Conservation (phyloP, 805 yeast genomes). For the Lipomyces starkeyi region DNA sequence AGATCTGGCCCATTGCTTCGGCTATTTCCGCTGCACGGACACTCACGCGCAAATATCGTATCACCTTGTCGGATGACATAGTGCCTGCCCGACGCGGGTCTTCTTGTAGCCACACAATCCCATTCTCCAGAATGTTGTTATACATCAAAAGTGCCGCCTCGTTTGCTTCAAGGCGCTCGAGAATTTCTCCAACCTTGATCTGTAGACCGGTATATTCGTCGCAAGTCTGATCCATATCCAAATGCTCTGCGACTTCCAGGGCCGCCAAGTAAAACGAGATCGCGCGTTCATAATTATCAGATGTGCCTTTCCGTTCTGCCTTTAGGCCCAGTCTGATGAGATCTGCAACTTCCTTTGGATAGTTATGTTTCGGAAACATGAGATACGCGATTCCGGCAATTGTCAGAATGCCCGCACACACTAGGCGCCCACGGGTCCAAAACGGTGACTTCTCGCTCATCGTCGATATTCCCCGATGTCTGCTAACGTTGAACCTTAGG, state of each 20-base stretch:
- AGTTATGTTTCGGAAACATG: constrained; percentile 42
- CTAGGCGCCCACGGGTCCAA: constrained; percentile 14
- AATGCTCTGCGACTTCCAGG: constrained; percentile 62
- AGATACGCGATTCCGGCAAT: constrained; percentile 9
- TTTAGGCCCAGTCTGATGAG: constrained; percentile 75
- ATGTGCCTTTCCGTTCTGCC: constrained; percentile 64
- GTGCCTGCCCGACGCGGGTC: constrained; percentile 52
- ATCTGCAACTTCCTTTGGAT: constrained; percentile 70
- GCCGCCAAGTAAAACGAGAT: constrained; percentile 77
- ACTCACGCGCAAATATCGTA: constrained; percentile 72
- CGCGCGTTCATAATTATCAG: constrained; percentile 59
- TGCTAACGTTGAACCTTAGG: no score
- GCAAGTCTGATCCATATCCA: constrained; percentile 61
- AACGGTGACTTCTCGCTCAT: not conserved
- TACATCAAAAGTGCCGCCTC: constrained; percentile 73
- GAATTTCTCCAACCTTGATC: constrained; percentile 85
- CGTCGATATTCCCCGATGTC: not conserved
- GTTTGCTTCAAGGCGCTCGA: constrained; percentile 65
- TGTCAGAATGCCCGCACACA: constrained; percentile 10
- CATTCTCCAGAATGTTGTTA: constrained; percentile 62
- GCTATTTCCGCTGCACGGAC: constrained; percentile 66
- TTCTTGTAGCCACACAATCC: constrained; percentile 55
- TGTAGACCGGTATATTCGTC: constrained; percentile 93
- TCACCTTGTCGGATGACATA: constrained; percentile 50
- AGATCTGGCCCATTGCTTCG: constrained; percentile 54